These are phyloP conservation scores for Inonotus obliquus DNA, from an alignment of 1,284 basidiomycete species.

Conservation along the genomic window DNA sequence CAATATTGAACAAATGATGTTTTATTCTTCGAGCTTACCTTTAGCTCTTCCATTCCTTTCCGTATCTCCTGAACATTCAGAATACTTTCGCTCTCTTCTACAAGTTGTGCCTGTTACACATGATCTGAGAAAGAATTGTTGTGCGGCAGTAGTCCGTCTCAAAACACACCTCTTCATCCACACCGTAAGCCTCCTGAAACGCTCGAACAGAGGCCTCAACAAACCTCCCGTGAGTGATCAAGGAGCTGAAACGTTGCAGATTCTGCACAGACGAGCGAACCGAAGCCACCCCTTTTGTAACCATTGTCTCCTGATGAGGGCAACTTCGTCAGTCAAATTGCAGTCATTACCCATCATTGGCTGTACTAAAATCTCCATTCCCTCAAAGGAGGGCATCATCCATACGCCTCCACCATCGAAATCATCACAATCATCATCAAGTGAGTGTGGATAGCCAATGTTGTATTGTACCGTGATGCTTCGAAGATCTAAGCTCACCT, in stretches of 20 bases:
- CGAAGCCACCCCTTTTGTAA: slow-evolving; percentile 85
- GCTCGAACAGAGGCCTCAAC: slow-evolving; percentile 64
- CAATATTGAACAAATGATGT: background rate
- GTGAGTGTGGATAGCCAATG: background rate
- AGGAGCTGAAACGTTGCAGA: slow-evolving; percentile 52
- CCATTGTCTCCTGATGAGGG: slow-evolving; percentile 42
- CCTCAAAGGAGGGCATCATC: background rate
- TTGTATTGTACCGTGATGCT: background rate
- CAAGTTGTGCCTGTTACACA: slow-evolving; percentile 28
- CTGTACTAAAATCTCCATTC: background rate
- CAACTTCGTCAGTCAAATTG: background rate
- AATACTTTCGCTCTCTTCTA: slow-evolving; percentile 42
- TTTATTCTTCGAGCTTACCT: slow-evolving; percentile 36
- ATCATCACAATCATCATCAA: background rate
- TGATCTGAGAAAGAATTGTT: background rate
- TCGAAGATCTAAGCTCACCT: slow-evolving; percentile 43
- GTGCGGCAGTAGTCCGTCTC: background rate
- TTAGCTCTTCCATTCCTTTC: slow-evolving; percentile 68
- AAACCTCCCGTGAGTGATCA: slow-evolving; percentile 67
- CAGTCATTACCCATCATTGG: background rate
- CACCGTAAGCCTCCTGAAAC: slow-evolving; percentile 64
- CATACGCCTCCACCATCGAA: background rate
- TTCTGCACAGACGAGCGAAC: slow-evolving; percentile 92
- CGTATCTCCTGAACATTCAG: slow-evolving; percentile 44
- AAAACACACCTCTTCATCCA: slow-evolving; percentile 28